Base-by-base conservation (phyloP, 202 grass and related monocot species). In the Setaria viridis region DNA sequence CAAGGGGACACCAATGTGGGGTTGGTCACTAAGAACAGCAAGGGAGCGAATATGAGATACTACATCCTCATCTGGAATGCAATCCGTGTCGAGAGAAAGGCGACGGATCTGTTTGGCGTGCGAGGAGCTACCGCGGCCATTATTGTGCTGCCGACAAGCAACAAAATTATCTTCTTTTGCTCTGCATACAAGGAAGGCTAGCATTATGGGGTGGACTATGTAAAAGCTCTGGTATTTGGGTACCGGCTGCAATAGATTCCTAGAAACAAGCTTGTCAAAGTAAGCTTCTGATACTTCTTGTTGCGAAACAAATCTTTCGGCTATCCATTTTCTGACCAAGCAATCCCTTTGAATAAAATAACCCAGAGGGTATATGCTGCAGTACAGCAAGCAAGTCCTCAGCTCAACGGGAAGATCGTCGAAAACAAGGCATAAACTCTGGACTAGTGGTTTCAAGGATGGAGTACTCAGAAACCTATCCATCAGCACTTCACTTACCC, bases 241-340 rank as follows among this genome's bases (percentile, higher is more conserved):
- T 19, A 6, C 60, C 8, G 16, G 64, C 33, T 41, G 34, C 64
- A 67, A 10, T 1, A 41, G 17, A 43, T 42, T 20, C 16, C 35
- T 43, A 1, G 63, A 67, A 6, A 67, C 33, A 37, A 67, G 63
- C 63, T 67, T 14, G 1, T 39, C 63, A 16, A 39, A 37, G 33
- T 67, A 67, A 3, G 14, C 13, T 17, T 17, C 14, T 39, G 63
- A 33, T 6, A 14, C 32, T 66, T 17, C 14, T 20, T 67, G 5
- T 8, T 67, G 1, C 9, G 0, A 14, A 3, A 71, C 43, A 49
- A 71, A 71, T 14, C 79, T 51, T 84, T 88, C 69, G 13, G 49
- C 51, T 3, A 78, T 60, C 72, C 80, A 88, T 60, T 2, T 46
- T 20, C 39, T 78, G 9, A 84, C 72, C 51, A 88, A 41, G 51